Percentiles rank a stretch among this genome's conserved stretches.
These are phyloP conservation scores for Melaleuca alternifolia DNA, from an alignment of 345 rosid species.

Conservation along the genomic window DNA sequence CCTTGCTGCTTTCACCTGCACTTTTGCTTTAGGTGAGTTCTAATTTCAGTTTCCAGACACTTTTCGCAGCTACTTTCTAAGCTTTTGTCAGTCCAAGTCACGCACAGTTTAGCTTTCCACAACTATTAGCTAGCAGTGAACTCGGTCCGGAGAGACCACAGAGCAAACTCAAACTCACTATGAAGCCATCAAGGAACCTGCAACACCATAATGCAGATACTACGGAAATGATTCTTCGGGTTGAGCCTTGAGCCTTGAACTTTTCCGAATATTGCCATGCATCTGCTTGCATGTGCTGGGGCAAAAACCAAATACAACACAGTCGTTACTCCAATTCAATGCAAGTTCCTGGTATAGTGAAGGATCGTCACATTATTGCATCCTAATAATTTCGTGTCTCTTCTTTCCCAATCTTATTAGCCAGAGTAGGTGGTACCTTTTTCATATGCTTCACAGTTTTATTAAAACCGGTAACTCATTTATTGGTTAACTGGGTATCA, in stretches of 20 bases:
- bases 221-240: background rate
- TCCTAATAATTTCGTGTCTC: background rate
- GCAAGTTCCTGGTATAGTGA: background rate
- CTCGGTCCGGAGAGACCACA: background rate
- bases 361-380: background rate
- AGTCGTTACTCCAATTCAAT: background rate
- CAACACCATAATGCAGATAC: background rate
- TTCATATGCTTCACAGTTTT: background rate
- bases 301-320: background rate
- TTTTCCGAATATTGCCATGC: background rate
- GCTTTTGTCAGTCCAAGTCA: background rate
- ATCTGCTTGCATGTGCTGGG: background rate
- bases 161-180: background rate
- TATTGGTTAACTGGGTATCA: background rate
- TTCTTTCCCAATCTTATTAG: background rate
- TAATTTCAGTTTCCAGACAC: background rate
- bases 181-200: background rate
- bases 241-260: background rate
- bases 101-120: background rate
- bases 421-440: background rate
- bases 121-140: background rate
- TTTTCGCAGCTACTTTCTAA: background rate
- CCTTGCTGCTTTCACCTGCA: conserved; percentile 37
- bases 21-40: conserved; percentile 45
- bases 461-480: background rate